phyloP scores from a whole-genome alignment of 78 protist species.

The Emiliania huxleyi region DNA sequence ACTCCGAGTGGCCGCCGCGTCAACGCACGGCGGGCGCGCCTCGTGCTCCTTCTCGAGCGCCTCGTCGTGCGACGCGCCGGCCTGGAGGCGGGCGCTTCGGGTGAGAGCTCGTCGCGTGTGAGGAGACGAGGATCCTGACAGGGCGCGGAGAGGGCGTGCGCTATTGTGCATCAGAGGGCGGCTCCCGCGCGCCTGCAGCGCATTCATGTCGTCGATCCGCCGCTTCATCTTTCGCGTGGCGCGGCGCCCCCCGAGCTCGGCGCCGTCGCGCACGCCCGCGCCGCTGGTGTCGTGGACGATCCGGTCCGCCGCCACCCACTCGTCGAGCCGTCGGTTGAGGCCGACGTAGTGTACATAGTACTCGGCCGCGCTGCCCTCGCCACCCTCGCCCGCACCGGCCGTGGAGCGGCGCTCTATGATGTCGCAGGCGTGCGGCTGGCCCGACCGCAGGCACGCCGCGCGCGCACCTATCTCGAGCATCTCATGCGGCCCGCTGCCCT shows the following conservation, averaged over 20 bases:
- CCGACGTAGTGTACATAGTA: not conserved
- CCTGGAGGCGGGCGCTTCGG: too few species aligned
- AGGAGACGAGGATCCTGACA: too few species aligned
- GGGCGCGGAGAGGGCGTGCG: too few species aligned
- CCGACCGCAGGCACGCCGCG: not conserved
- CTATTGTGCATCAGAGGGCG: too few species aligned
- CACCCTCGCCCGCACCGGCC: not conserved
- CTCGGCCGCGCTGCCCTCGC: not conserved
- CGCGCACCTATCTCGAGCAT: not conserved
- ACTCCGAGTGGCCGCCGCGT: too few species aligned
- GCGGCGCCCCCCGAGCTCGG: not conserved
- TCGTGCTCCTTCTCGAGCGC: constrained; percentile 78
- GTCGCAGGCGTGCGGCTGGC: not conserved
- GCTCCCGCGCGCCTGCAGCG: constrained; percentile 19
- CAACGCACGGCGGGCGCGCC: too few species aligned
- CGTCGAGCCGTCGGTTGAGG: constrained; percentile 57
- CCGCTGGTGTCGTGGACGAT: not conserved
- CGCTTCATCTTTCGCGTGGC: constrained; percentile 36
- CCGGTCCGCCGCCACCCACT: constrained; percentile 43
- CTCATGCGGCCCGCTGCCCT: too few species aligned
- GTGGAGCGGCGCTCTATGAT: not conserved
- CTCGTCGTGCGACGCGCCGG: not conserved
- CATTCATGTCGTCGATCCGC: constrained; percentile 17
- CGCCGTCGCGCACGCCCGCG: not conserved
- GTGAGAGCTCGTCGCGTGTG: too few species aligned